Evolutionary conservation across 176 grass and related monocot genomes (phyloP).

Genomic region (Triticum turgidum): DNA sequence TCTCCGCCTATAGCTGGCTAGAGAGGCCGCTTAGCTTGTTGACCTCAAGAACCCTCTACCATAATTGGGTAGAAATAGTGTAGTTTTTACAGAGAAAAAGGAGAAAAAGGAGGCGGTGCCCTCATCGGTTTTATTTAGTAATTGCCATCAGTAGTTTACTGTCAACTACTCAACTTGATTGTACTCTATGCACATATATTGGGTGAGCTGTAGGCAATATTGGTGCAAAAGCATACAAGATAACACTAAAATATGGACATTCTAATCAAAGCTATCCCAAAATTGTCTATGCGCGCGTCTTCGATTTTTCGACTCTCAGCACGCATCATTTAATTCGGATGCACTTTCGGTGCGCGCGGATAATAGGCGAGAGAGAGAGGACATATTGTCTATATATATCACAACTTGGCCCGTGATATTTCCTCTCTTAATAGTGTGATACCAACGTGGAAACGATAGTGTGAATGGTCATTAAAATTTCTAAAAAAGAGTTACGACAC

Average conservation of each 20-base stretch:
- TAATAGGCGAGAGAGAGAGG: neutral
- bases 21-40: slow-evolving; percentile 16
- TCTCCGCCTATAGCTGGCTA: neutral
- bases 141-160: neutral
- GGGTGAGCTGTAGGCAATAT: neutral
- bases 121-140: neutral
- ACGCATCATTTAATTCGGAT: neutral
- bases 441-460: neutral
- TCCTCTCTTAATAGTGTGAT: neutral
- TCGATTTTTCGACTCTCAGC: slow-evolving; percentile 3
- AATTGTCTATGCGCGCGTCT: slow-evolving; percentile 9
- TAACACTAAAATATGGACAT: neutral
- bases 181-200: neutral
- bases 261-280: neutral
- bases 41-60: slow-evolving; percentile 11
- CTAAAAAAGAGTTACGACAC: neutral
- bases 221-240: neutral
- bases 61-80: neutral
- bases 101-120: neutral
- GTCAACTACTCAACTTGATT: neutral
- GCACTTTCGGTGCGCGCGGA: neutral
- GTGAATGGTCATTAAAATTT: neutral
- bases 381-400: neutral
- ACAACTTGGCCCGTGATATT: neutral
- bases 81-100: neutral